phyloP scores from a whole-genome alignment of 2,329 filamentous ascomycete genomes.

The Talaromyces sp. region DNA sequence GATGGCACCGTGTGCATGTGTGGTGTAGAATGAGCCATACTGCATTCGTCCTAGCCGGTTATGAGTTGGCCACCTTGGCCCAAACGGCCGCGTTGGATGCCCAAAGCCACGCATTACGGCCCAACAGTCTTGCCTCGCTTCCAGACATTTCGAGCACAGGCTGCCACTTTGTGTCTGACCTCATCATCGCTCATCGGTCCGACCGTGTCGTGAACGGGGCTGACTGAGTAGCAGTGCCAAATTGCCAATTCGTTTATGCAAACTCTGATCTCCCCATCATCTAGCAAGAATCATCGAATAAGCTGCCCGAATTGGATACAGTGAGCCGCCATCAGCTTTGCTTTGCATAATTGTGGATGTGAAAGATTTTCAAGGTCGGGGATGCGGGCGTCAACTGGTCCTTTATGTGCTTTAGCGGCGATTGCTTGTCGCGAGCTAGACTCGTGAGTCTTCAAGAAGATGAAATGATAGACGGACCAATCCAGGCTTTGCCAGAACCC shows the following conservation, averaged over 20 bases:
- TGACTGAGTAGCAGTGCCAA: neutral
- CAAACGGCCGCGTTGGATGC: conserved; percentile 25
- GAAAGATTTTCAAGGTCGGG: neutral
- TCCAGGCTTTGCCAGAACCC: neutral
- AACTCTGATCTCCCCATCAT: conserved; percentile 5
- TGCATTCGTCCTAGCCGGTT: conserved; percentile 1
- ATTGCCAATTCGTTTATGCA: neutral
- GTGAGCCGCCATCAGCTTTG: neutral
- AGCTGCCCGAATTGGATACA: neutral
- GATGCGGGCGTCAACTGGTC: neutral
- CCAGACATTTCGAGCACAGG: neutral
- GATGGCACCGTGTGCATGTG: neutral
- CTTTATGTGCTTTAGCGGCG: neutral
- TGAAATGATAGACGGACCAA: neutral
- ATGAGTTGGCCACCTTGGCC: conserved; percentile 12
- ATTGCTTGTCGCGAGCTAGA: neutral
- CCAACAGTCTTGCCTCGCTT: conserved; percentile 29
- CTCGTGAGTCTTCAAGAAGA: neutral
- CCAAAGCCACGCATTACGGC: conserved; percentile 40
- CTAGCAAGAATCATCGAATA: neutral
- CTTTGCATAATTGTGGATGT: conserved; percentile 3
- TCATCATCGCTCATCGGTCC: neutral
- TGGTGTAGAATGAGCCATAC: neutral
- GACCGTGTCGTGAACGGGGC: neutral
- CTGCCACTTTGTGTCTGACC: conserved; percentile 11